Evolutionary conservation across 768 basidiomycete species (phyloP).

Genomic region (Fistulinella prunicolor): DNA sequence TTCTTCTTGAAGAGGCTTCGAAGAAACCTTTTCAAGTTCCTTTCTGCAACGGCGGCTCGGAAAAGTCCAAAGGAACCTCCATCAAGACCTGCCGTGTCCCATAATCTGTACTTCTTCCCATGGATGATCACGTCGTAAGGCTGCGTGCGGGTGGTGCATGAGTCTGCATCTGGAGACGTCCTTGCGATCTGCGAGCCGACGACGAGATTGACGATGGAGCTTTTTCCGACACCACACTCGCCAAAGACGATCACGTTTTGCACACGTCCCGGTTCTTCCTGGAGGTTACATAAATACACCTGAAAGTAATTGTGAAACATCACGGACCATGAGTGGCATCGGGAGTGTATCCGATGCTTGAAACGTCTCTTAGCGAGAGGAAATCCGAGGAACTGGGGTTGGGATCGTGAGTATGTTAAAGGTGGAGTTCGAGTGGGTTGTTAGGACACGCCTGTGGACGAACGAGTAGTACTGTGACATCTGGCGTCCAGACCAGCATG

Average conservation of each 20-base stretch:
- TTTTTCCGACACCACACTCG: slow-evolving; percentile 43
- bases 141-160: slow-evolving; percentile 34
- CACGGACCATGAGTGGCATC: slow-evolving; percentile 14
- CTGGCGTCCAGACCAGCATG: background rate
- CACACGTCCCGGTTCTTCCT: slow-evolving; percentile 4
- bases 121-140: slow-evolving; percentile 25
- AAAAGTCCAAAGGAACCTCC: slow-evolving; percentile 28
- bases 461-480: background rate
- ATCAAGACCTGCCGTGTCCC: slow-evolving; percentile 37
- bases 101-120: slow-evolving; percentile 23
- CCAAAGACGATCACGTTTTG: slow-evolving; percentile 44
- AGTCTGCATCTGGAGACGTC: slow-evolving; percentile 31
- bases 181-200: slow-evolving; percentile 26
- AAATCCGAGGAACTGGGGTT: background rate
- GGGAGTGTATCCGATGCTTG: background rate
- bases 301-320: background rate
- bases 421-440: background rate
- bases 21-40: slow-evolving; percentile 32
- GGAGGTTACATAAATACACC: slow-evolving; percentile 1
- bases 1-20: slow-evolving; percentile 30
- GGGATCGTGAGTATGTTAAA: background rate
- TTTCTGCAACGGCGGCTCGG: slow-evolving; percentile 22
- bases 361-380: background rate
- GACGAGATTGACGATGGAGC: slow-evolving; percentile 43
- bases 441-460: background rate